Percentiles rank a stretch among this genome's conserved stretches.
Conservation (phyloP, 176 grass and related monocot genomes). For the Ananas comosus region DNA sequence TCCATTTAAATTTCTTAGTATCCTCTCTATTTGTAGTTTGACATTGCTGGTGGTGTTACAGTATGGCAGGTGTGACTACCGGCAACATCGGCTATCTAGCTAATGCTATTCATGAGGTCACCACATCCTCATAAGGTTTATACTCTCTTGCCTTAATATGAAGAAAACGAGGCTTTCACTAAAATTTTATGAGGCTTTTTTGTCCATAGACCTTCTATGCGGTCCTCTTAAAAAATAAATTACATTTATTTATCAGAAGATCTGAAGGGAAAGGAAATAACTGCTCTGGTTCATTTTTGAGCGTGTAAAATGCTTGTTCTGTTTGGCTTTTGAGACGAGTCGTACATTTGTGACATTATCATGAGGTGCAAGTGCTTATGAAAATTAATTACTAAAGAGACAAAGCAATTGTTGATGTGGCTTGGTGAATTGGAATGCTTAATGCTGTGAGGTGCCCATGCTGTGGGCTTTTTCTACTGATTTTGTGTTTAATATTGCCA, state of each 20-base stretch:
- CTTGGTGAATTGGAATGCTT: not conserved
- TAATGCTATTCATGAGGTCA: conserved; percentile 87
- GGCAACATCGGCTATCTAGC: conserved; percentile 67
- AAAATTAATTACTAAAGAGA: not conserved
- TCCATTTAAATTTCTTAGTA: not conserved
- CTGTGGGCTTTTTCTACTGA: not conserved
- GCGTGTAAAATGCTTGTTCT: conserved; percentile 2
- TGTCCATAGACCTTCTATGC: not conserved
- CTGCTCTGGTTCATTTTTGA: not conserved
- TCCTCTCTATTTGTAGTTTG: not conserved
- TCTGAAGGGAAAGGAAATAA: not conserved
- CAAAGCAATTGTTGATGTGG: not conserved
- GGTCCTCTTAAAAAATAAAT: conserved; percentile 4
- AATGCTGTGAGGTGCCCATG: too few species aligned
- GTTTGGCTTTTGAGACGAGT: not conserved
- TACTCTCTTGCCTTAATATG: not conserved
- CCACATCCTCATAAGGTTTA: conserved; percentile 34
- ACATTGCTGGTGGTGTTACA: conserved; percentile 21
- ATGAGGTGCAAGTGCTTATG: not conserved
- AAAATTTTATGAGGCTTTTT: conserved; percentile 3
- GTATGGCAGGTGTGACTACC: conserved; percentile 87
- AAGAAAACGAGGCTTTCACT: conserved; percentile 18
- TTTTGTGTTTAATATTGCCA: not conserved
- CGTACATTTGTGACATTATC: not conserved
- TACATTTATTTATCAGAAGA: conserved; percentile 11